These are phyloP conservation scores for Cladosporium sp. DNA, from an alignment of 2,329 filamentous ascomycete genomes.

Conservation along the genomic window DNA sequence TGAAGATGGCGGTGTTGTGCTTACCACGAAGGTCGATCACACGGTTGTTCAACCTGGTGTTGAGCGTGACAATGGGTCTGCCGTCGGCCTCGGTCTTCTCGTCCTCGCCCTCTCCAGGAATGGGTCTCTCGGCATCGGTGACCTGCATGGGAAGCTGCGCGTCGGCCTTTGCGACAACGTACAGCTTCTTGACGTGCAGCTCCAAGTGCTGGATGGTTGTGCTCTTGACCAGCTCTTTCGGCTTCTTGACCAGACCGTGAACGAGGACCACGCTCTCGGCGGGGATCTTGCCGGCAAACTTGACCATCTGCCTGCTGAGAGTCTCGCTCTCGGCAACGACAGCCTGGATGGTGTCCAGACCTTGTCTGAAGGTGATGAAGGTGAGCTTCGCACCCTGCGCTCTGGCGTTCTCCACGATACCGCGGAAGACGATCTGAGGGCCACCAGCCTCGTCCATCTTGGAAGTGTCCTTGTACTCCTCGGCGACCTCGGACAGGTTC, in stretches of 20 bases:
- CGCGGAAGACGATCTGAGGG: constrained; percentile 65
- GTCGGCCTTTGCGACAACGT: constrained; percentile 63
- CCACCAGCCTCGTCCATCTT: constrained; percentile 33
- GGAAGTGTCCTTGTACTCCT: constrained; percentile 59
- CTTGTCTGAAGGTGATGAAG: constrained; percentile 78
- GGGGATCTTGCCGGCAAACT: constrained; percentile 72
- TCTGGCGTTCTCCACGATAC: constrained; percentile 80
- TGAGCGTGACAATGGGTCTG: constrained; percentile 69
- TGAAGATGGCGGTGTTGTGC: constrained; percentile 83
- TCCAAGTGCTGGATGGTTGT: constrained; percentile 75
- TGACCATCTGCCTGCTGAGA: constrained; percentile 84
- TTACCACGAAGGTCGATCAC: constrained; percentile 89
- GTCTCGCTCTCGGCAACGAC: constrained; percentile 60
- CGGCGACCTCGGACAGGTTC: constrained; percentile 57
- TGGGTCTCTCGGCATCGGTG: constrained; percentile 47
- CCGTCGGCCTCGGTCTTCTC: constrained; percentile 47
- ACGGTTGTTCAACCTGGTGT: constrained; percentile 83
- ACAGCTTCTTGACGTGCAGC: constrained; percentile 83
- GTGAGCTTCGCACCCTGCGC: constrained; percentile 87
- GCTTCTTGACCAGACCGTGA: constrained; percentile 74
- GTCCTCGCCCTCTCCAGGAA: constrained; percentile 47
- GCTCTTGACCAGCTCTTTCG: constrained; percentile 82
- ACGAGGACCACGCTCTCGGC: constrained; percentile 79
- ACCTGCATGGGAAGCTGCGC: constrained; percentile 57
- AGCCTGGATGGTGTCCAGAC: constrained; percentile 74